Percentiles rank a stretch among this genome's conserved stretches.
Conservation (phyloP, 257 asterid genomes). For the Solanum neorickii region DNA sequence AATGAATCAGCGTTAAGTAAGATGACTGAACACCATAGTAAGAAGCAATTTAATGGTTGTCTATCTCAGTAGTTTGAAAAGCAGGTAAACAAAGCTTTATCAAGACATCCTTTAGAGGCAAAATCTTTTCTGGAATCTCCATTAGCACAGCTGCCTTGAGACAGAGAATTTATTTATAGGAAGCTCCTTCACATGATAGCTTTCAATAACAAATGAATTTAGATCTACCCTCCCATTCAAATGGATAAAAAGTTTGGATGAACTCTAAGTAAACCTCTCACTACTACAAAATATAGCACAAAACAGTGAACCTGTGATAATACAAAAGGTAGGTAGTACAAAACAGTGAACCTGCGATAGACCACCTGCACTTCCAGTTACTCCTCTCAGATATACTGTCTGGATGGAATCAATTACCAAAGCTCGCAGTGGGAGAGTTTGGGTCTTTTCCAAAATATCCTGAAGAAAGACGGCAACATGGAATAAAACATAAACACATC, state of each 20-base stretch:
- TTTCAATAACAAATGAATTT: neutral
- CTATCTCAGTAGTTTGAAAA: neutral
- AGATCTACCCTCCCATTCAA: neutral
- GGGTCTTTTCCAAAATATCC: constrained; percentile 81
- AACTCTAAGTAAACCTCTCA: neutral
- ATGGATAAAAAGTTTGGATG: neutral
- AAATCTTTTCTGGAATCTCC: neutral
- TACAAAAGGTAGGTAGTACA: neutral
- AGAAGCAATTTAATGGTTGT: neutral
- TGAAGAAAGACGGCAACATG: constrained; percentile 16
- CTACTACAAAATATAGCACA: constrained; percentile 5
- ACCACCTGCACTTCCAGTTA: constrained; percentile 83
- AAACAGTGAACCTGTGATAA: constrained; percentile 40
- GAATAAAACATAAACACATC: neutral
- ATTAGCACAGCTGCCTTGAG: neutral
- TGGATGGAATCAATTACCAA: constrained; percentile 85
- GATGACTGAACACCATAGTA: neutral
- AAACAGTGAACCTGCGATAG: constrained; percentile 44
- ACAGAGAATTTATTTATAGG: neutral
- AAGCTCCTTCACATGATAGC: neutral
- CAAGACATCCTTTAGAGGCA: neutral
- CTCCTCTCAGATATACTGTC: constrained; percentile 75
- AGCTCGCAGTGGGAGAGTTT: constrained; percentile 52
- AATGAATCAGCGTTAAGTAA: neutral
- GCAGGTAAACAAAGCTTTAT: neutral